These are phyloP conservation scores for Camellia sinensis DNA, from an alignment of 148 eudicot genomes.

Conservation along the genomic window DNA sequence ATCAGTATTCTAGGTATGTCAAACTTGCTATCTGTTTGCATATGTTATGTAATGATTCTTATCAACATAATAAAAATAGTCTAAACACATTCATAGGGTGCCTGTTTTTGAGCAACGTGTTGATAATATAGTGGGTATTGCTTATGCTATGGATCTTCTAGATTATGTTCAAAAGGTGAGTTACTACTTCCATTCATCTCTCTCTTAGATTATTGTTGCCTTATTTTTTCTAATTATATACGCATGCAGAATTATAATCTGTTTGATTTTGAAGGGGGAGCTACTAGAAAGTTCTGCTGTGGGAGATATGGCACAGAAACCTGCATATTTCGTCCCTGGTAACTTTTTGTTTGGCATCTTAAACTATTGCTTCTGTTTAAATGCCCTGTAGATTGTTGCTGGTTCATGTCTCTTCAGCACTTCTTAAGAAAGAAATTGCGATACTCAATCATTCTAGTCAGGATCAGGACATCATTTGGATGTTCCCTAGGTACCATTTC, in stretches of 20 bases:
- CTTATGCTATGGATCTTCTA: constrained; percentile 97
- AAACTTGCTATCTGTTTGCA: neutral
- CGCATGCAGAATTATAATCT: constrained; percentile 53
- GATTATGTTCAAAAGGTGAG: constrained; percentile 82
- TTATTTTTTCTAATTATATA: constrained; percentile 21
- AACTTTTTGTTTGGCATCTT: constrained; percentile 15
- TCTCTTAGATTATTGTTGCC: constrained; percentile 13
- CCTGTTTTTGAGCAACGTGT: constrained; percentile 97
- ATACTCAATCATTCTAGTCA: neutral
- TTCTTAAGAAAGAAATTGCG: neutral
- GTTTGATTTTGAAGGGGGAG: constrained; percentile 86
- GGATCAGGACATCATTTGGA: neutral
- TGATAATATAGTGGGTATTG: constrained; percentile 95
- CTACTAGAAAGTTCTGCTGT: constrained; percentile 75
- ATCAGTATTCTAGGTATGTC: constrained; percentile 89
- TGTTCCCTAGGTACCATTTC: neutral
- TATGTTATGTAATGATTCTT: neutral
- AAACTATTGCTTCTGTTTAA: constrained; percentile 20
- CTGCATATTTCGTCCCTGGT: constrained; percentile 99
- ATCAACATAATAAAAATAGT: constrained; percentile 1
- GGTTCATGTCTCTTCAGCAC: neutral
- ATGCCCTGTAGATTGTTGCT: neutral
- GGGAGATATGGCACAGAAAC: constrained; percentile 95
- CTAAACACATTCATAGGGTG: constrained; percentile 46
- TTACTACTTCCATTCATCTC: constrained; percentile 13